Base-by-base conservation (phyloP, 129 eudicot species). In the Lactuca sativa region DNA sequence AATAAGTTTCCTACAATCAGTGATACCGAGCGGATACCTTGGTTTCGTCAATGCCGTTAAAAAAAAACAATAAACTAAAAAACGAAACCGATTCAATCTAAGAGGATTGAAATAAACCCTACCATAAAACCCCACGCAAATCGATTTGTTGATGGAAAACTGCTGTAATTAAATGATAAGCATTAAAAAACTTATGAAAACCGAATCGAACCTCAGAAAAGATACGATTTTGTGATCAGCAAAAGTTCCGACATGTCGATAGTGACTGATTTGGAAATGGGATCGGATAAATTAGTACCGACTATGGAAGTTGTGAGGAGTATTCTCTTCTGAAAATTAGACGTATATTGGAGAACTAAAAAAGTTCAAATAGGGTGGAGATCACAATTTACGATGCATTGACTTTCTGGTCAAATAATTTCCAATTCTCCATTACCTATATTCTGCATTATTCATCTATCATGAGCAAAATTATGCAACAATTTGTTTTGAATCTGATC, bases 401-500 rank as follows among this genome's bases (percentile, higher is more conserved):
- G 73, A 68, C 62, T 54, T 67, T 67, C 34, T 33, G 73, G 73
- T 68, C 73, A 36, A 66, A 68, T 15, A 67, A n/a, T 67, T 67
- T 67, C 37, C 56, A 18, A 64, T 43, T 64, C 34, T 18, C 34
- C 12, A 56, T 21, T 51, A 11, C 30, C 30, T 25, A 25, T 25
- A 25, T 25, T 25, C 30, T 25, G 30, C 30, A 25, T 25, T 25
- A 25, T 25, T 25, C 30, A 25, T 25, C 30, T 25, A 25, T 0
- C 30, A 25, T 25, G 30, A 1, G 30, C 30, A 25, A 25, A 25
- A 25, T 25, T 25, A 25, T 25, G 30, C 30, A 25, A 25, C 21
- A 25, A 25, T 25, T 25, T 25, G 30, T 25, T 25, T 25, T 25
- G 30, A 25, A 25, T 25, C 30, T 25, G 30, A 25, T 25, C 30